phyloP scores from a whole-genome alignment of 345 rosid genomes.

The Hibiscus mutabilis region DNA sequence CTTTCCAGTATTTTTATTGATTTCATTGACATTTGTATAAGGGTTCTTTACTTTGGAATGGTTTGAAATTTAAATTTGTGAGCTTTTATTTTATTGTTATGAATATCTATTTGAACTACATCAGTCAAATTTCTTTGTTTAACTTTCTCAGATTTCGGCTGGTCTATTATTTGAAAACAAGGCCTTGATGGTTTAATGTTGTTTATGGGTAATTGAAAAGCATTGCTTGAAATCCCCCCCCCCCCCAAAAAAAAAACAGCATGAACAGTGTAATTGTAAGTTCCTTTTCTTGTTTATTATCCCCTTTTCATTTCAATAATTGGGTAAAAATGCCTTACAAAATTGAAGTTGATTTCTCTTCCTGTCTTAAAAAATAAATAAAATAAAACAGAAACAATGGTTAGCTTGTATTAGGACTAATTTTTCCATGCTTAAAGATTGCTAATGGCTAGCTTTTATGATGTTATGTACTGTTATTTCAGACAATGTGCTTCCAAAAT shows the following conservation, averaged over 20 bases:
- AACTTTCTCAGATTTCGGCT: conserved; percentile 2
- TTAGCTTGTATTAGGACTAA: neutral
- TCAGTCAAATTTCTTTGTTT: neutral
- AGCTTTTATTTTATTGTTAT: neutral
- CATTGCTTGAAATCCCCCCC: neutral
- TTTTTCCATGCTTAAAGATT: neutral
- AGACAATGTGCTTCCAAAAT: neutral
- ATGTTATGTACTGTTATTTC: neutral
- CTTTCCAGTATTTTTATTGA: neutral
- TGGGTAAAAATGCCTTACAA: neutral
- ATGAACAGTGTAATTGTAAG: conserved; percentile 3
- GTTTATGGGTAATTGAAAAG: neutral
- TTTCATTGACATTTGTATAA: neutral
- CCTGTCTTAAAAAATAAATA: neutral
- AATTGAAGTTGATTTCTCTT: neutral
- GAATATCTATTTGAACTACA: neutral
- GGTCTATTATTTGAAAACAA: neutral
- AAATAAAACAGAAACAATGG: neutral
- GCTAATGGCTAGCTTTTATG: neutral
- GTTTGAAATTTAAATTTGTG: neutral
- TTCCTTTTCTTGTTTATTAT: neutral
- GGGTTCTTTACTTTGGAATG: neutral
- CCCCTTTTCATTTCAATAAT: neutral
- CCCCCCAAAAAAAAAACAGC: neutral
- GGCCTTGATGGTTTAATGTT: neutral